Percentiles rank a stretch among this genome's conserved stretches.
phyloP scores from a whole-genome alignment of 2,329 filamentous ascomycete genomes.

The Clonostachys solani region DNA sequence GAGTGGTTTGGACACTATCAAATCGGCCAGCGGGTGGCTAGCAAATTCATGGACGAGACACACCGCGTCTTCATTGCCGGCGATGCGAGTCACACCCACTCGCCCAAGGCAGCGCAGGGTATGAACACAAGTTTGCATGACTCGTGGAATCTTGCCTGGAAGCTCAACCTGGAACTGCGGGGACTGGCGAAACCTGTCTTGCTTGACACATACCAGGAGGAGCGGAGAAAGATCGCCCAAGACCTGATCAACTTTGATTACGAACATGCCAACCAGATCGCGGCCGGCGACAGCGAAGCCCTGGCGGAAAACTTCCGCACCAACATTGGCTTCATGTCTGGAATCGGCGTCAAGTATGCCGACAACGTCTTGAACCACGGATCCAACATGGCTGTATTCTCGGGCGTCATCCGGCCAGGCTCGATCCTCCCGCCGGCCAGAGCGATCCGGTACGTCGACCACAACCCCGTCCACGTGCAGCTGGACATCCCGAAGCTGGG shows the following conservation, averaged over 20 bases:
- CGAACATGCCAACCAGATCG: constrained; percentile 52
- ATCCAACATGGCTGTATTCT: constrained; percentile 7
- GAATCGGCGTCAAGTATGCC: constrained; percentile 60
- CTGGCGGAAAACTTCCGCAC: constrained; percentile 66
- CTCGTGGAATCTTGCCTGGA: constrained; percentile 55
- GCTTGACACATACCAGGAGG: constrained; percentile 57
- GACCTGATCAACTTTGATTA: constrained; percentile 57
- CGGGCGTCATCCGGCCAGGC: constrained; percentile 47
- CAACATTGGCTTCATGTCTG: constrained; percentile 71
- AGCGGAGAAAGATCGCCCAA: constrained; percentile 57
- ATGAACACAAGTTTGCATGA: constrained; percentile 62
- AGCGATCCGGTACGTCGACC: constrained; percentile 71
- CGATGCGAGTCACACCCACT: constrained; percentile 69
- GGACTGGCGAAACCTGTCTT: constrained; percentile 41
- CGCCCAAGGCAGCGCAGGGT: constrained; percentile 66
- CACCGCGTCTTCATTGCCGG: constrained; percentile 64
- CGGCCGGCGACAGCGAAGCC: constrained; percentile 57
- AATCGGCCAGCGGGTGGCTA: constrained; percentile 67
- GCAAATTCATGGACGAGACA: constrained; percentile 60
- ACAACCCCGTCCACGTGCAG: constrained; percentile 73
- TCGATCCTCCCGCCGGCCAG: constrained; percentile 62
- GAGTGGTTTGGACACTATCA: constrained; percentile 72
- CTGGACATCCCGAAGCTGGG: constrained; percentile 74
- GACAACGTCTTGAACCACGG: constrained; percentile 45
- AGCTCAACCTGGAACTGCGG: constrained; percentile 46